Evolutionary conservation across 768 basidiomycete genomes (phyloP), one percentile per base, ranked within the genome.

Genomic region (Tubosaeta brunneosetosa): DNA sequence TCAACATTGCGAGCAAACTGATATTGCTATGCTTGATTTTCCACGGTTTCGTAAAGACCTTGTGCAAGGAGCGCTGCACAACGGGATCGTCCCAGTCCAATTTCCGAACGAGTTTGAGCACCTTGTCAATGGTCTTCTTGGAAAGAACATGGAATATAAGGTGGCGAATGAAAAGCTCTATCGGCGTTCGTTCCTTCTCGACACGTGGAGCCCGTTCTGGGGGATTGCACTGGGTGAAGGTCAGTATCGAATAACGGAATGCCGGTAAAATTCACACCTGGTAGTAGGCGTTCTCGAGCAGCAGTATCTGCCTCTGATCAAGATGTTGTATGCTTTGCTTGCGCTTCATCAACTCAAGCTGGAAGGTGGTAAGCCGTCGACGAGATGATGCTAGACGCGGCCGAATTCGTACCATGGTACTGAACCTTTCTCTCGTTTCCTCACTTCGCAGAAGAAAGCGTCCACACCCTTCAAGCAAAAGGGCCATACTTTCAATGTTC

Each of bases 201-300:
- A 91, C 80, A 22, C 85, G 80, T 0, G 92, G 92, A 0, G 85
- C 81, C 48, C 97, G 85, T 58, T 98, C 94, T 0, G 97, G 97
- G 5, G 97, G 97, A 63, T 98, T 98, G 69, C 94, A 97, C 91
- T 98, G 26, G 10, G 36, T 27, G 25, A 50, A 49, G n/a, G 6
- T 55, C 47, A 64, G 55, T 10, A 32, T 56, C 29, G 17, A 32
- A 32, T 36, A 32, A 61, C 51, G 44, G 22, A 41, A 36, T 32
- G 25, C 19, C 46, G 10, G 10, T 29, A 7, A 25, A 41, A 16
- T 50, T 41, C 56, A 45, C 56, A 92, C 93, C 80, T 94, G 94
- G 68, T 98, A 98, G 68, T 97, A 99, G 0, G 97, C 97, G 67
- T 99, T 99, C 69, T 98, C 97, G 29, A 99, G 79, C 55, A 97